Evolutionary conservation across 1,139 yeast genomes (phyloP).

Genomic region (Candida neerlandica): DNA sequence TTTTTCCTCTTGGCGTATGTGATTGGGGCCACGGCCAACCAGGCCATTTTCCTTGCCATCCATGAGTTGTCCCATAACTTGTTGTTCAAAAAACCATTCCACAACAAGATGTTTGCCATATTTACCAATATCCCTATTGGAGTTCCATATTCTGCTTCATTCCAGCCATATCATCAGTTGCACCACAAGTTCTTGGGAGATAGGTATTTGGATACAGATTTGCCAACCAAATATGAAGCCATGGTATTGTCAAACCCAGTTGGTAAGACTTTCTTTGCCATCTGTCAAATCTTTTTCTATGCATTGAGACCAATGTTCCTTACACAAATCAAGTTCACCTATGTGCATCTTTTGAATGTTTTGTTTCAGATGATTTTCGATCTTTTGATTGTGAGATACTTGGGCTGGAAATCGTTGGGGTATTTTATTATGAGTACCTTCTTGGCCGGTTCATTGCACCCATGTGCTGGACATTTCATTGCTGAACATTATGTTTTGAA

Average conservation of each 20-base stretch:
- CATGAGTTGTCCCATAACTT: slow-evolving; percentile 88
- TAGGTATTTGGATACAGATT: slow-evolving; percentile 78
- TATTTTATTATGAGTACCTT: slow-evolving; percentile 79
- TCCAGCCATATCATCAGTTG: slow-evolving; percentile 87
- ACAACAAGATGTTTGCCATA: slow-evolving; percentile 77
- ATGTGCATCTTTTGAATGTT: slow-evolving; percentile 72
- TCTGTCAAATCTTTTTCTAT: slow-evolving; percentile 85
- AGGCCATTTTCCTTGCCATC: slow-evolving; percentile 81
- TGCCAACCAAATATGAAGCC: slow-evolving; percentile 82
- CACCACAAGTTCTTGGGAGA: slow-evolving; percentile 95
- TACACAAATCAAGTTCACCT: slow-evolving; percentile 72
- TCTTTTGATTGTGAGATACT: slow-evolving; percentile 50
- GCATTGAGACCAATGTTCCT: slow-evolving; percentile 90
- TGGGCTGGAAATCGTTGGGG: slow-evolving; percentile 66
- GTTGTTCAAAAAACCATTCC: slow-evolving; percentile 76
- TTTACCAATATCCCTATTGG: slow-evolving; percentile 85
- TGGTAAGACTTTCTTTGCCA: slow-evolving; percentile 90
- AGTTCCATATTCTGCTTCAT: slow-evolving; percentile 86
- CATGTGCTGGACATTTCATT: slow-evolving; percentile 93
- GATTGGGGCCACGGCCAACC: slow-evolving; percentile 84
- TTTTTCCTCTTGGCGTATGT: slow-evolving; percentile 69
- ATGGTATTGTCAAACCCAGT: slow-evolving; percentile 69
- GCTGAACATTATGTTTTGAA: slow-evolving; percentile 87
- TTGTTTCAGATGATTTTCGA: slow-evolving; percentile 63
- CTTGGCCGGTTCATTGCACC: slow-evolving; percentile 89